Conservation (phyloP, 768 basidiomycete genomes). For the Flagelloscypha sp. region DNA sequence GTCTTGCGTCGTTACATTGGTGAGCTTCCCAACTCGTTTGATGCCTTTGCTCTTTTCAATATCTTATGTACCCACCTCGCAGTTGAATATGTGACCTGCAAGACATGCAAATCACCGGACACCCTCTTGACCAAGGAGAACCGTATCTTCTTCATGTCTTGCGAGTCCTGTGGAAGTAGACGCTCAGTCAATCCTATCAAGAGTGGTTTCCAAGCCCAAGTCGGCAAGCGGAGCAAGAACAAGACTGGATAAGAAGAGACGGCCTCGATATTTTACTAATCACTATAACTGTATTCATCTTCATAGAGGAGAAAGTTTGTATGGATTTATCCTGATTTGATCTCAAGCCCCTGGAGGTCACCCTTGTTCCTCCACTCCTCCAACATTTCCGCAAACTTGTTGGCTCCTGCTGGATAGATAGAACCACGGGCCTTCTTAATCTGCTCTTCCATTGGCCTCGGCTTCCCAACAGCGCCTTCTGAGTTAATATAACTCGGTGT, state of each 20-base stretch:
- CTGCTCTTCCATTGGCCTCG: too few relatives aligned
- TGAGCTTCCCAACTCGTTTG: constrained; percentile 30
- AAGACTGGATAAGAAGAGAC: constrained; percentile 45
- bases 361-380: too few relatives aligned
- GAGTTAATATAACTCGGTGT: constrained; percentile 8
- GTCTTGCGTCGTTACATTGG: constrained; percentile 94
- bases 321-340: too few relatives aligned
- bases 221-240: constrained; percentile 81
- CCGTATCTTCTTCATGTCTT: constrained; percentile 96
- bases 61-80: constrained; percentile 2
- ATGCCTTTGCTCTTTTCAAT: not conserved
- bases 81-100: constrained; percentile 99
- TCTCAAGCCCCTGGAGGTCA: too few relatives aligned
- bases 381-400: too few relatives aligned
- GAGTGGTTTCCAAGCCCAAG: constrained; percentile 96
- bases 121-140: constrained; percentile 96
- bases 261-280: constrained; percentile 1
- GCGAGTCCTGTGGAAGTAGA: constrained; percentile 83
- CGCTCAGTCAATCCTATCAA: constrained; percentile 95
- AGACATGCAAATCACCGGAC: constrained; percentile 98
- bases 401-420: too few relatives aligned
- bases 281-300: not conserved
- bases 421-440: too few relatives aligned
- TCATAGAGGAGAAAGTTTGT: too few relatives aligned
- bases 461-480: constrained; percentile 5